A percentile compares a stretch with the other conserved stretches of the same genome.
phyloP scores from a whole-genome alignment of 768 basidiomycete species.

The Lanmaoa rubissima region DNA sequence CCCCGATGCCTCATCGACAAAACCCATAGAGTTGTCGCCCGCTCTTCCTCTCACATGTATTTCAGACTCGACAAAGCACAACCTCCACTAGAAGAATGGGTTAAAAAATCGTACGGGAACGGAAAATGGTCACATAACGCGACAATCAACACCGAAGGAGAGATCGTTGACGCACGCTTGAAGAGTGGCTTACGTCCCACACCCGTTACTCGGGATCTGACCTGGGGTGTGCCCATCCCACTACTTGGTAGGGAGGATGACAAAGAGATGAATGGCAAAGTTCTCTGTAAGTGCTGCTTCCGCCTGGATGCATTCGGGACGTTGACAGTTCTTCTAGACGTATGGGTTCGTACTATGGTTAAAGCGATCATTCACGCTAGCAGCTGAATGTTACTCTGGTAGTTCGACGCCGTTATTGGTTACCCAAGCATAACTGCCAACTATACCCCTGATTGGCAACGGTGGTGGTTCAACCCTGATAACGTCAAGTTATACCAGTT shows the following conservation, averaged over 20 bases:
- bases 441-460: conserved; percentile 91
- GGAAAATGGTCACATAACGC: conserved; percentile 94
- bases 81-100: conserved; percentile 82
- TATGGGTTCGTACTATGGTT: conserved; percentile 68
- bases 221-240: conserved; percentile 96
- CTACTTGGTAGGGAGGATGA: conserved; percentile 66
- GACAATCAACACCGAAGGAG: conserved; percentile 84
- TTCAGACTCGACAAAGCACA: conserved; percentile 83
- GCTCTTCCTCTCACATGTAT: conserved; percentile 88
- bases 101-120: conserved; percentile 69
- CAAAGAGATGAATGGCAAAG: conserved; percentile 88
- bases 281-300: conserved; percentile 72
- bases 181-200: conserved; percentile 84
- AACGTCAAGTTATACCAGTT: conserved; percentile 94
- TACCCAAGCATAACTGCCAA: conserved; percentile 97
- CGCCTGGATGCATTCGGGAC: conserved; percentile 1
- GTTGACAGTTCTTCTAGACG: conserved; percentile 50
- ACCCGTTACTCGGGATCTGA: conserved; percentile 89
- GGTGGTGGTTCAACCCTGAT: conserved; percentile 95
- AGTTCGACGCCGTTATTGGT: conserved; percentile 97
- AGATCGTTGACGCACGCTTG: conserved; percentile 85
- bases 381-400: conserved; percentile 6
- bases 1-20: conserved; percentile 92
- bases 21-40: conserved; percentile 71
- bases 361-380: neutral